Evolutionary conservation across 495 filamentous ascomycete genomes (phyloP).

Genomic region (Poronia punctata): DNA sequence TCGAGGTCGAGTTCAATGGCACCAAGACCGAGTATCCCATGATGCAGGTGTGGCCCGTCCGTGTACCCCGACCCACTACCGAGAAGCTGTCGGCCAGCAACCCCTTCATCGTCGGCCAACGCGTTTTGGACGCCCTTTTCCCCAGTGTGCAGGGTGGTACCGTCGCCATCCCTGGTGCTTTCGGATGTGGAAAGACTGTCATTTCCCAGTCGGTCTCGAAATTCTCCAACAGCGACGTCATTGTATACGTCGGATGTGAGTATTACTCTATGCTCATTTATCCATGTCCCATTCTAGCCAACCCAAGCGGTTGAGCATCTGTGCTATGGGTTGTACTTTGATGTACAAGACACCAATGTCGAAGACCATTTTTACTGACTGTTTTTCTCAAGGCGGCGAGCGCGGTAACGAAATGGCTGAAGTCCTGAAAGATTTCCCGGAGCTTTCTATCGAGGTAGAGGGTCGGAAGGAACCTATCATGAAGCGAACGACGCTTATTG

Average conservation of each 20-base stretch:
- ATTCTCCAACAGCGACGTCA: constrained; percentile 98
- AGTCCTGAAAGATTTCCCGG: constrained; percentile 99
- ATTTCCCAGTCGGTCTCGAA: constrained; percentile 98
- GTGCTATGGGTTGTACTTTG: not conserved
- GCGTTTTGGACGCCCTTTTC: constrained; percentile 96
- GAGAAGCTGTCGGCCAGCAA: constrained; percentile 83
- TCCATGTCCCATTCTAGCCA: not conserved
- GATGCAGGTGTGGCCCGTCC: constrained; percentile 99
- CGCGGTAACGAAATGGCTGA: constrained; percentile 99
- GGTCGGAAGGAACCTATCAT: constrained; percentile 98
- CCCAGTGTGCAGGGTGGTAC: constrained; percentile 96
- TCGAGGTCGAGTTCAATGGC: constrained; percentile 96
- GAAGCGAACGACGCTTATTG: constrained; percentile 98
- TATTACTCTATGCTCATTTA: not conserved
- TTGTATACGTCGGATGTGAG: constrained; percentile 89
- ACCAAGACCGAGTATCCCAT: constrained; percentile 86
- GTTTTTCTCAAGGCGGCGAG: constrained; percentile 53
- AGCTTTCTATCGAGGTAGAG: constrained; percentile 83
- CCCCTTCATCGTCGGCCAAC: constrained; percentile 92
- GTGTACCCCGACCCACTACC: constrained; percentile 81
- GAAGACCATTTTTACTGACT: not conserved
- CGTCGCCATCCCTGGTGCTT: constrained; percentile 95
- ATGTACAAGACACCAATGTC: not conserved
- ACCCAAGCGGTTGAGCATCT: not conserved
- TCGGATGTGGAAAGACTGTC: constrained; percentile 98